Evolutionary conservation across 1,139 yeast genomes (phyloP).

Genomic region (Zygoascus meyerae): DNA sequence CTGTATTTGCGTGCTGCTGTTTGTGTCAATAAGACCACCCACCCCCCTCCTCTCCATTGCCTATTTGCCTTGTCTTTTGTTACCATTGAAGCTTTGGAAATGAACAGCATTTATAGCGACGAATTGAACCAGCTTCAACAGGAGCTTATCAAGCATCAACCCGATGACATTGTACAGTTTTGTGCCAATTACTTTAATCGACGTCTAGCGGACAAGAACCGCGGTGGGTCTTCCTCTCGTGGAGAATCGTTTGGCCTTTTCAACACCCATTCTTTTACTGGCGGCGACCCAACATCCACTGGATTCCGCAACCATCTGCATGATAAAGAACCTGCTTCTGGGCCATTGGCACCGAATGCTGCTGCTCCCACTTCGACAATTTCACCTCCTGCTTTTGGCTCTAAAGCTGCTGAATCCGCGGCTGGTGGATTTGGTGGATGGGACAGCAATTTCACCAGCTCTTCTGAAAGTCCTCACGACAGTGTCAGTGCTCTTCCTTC

Average conservation of each 20-base stretch:
- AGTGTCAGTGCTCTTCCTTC: conserved; percentile 3
- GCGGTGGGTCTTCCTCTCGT: conserved; percentile 4
- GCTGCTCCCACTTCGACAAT: too few species aligned
- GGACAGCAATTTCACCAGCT: not conserved
- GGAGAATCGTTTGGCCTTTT: conserved; percentile 11
- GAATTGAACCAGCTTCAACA: conserved; percentile 60
- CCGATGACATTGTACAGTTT: conserved; percentile 65
- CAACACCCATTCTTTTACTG: conserved; percentile 15
- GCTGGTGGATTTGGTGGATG: conserved; percentile 2
- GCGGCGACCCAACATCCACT: conserved; percentile 9
- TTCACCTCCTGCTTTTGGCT: not conserved
- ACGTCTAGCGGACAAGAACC: conserved; percentile 44
- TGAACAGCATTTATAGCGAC: conserved; percentile 39
- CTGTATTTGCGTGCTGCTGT: too few species aligned
- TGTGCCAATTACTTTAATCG: conserved; percentile 65
- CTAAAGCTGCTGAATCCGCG: not conserved
- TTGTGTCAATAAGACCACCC: not conserved
- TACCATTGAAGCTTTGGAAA: conserved; percentile 27
- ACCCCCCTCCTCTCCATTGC: not conserved
- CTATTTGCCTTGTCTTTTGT: not conserved
- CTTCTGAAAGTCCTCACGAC: not conserved
- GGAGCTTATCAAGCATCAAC: conserved; percentile 57
- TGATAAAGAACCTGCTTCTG: not conserved
- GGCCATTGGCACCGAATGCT: too few species aligned
- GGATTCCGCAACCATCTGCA: not conserved